Conservation (phyloP, 192 early-diverging fungal genomes). For the Backusella circina region DNA sequence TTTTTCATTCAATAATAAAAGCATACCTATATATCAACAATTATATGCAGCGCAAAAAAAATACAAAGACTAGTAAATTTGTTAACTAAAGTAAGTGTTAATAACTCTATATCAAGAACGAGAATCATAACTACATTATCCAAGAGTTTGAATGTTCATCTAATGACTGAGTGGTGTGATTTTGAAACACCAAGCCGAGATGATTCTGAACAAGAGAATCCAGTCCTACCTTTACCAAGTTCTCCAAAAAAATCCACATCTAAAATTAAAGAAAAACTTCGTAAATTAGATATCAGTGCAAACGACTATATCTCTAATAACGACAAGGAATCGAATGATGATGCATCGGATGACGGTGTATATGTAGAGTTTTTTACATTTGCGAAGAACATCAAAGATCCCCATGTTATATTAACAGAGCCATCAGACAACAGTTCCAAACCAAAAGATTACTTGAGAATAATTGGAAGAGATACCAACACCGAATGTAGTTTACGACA, state of each 20-base stretch:
- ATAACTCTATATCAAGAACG: neutral
- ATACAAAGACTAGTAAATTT: neutral
- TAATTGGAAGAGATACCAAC: slow-evolving; percentile 14
- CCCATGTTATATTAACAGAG: neutral
- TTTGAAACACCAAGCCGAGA: neutral
- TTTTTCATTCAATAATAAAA: neutral
- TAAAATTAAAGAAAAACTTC: neutral
- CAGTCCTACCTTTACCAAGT: neutral
- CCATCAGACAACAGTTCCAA: neutral
- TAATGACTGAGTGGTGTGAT: neutral
- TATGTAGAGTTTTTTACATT: slow-evolving; percentile 1
- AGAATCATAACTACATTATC: neutral
- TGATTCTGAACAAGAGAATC: neutral
- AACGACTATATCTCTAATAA: neutral
- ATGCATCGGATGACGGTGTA: neutral
- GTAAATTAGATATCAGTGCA: neutral
- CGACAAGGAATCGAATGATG: neutral
- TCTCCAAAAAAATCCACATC: neutral
- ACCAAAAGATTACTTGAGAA: neutral
- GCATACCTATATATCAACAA: neutral
- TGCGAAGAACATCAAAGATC: slow-evolving; percentile 20
- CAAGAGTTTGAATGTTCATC: neutral
- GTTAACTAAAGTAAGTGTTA: neutral
- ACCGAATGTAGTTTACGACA: slow-evolving; percentile 11
- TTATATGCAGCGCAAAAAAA: neutral